phyloP scores from a whole-genome alignment of 2,329 filamentous ascomycete genomes.

The Gremmenia infestans region DNA sequence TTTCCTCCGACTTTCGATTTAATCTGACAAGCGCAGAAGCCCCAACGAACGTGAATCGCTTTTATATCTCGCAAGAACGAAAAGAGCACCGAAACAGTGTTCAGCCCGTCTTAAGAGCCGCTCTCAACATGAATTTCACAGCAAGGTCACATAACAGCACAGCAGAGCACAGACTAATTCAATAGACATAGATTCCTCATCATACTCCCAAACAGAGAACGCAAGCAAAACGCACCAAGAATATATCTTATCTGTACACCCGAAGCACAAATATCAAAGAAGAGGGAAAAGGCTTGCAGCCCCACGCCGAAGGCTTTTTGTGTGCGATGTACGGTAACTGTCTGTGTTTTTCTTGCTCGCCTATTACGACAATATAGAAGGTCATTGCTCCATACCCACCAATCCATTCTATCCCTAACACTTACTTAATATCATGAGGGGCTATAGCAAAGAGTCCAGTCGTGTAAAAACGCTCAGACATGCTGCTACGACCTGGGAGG shows the following conservation, averaged over 20 bases:
- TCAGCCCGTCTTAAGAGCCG: too few species aligned
- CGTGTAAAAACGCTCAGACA: conserved; percentile 97
- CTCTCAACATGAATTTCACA: too few species aligned
- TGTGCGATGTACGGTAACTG: conserved; percentile 1
- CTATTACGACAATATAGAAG: conserved; percentile 28
- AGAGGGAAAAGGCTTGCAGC: conserved; percentile 4
- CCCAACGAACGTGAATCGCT: too few species aligned
- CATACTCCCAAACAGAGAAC: background rate
- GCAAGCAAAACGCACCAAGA: conserved; percentile 1
- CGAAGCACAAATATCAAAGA: background rate
- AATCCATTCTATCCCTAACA: background rate
- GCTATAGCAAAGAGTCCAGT: conserved; percentile 86
- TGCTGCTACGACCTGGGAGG: conserved; percentile 67
- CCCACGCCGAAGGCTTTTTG: background rate
- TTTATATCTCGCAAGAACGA: background rate
- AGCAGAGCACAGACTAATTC: background rate
- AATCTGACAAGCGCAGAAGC: too few species aligned
- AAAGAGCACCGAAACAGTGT: too few species aligned
- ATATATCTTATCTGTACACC: conserved; percentile 14
- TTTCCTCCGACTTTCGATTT: too few species aligned
- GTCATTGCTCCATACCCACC: conserved; percentile 1
- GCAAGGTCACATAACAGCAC: background rate
- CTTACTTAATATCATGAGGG: background rate
- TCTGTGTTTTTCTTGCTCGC: conserved; percentile 3
- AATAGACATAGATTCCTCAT: background rate